Evolutionary conservation across 345 rosid genomes (phyloP).

Genomic region (Eucalyptus regnans): DNA sequence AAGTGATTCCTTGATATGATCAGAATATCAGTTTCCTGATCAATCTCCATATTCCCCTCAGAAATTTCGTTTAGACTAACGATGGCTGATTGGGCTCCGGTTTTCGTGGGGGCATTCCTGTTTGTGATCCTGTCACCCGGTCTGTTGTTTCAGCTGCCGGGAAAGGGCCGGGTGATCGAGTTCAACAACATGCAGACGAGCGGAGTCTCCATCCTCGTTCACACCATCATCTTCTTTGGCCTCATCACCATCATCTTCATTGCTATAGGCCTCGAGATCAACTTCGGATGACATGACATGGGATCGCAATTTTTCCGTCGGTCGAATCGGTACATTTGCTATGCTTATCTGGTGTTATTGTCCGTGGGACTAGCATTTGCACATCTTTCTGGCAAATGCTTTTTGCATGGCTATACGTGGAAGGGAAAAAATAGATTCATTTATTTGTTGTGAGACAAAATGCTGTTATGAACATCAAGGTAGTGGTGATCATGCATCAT

Average conservation of each 20-base stretch:
- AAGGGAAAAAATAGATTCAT: not conserved
- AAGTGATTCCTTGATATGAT: not conserved
- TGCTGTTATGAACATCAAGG: not conserved
- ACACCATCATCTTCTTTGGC: not conserved
- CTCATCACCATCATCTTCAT: conserved; percentile 54
- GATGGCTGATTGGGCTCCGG: conserved; percentile 98
- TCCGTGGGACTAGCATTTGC: not conserved
- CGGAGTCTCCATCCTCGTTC: not conserved
- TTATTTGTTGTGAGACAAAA: not conserved
- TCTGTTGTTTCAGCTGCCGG: conserved; percentile 27
- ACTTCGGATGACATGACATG: conserved; percentile 32
- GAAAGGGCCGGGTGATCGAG: not conserved
- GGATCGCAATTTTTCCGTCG: not conserved
- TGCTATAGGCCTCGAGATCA: conserved; percentile 73
- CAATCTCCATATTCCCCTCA: not conserved
- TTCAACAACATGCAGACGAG: not conserved
- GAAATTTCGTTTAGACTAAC: not conserved
- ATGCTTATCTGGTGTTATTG: not conserved
- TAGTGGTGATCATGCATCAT: not conserved
- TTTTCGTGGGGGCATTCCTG: conserved; percentile 60
- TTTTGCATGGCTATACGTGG: not conserved
- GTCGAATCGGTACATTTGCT: not conserved
- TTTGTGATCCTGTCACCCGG: conserved; percentile 46
- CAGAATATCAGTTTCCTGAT: not conserved
- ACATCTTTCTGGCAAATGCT: not conserved